A percentile compares a stretch with the other conserved stretches of the same genome.
Conservation (phyloP, 768 basidiomycete genomes). For the Auricularia sp. region DNA sequence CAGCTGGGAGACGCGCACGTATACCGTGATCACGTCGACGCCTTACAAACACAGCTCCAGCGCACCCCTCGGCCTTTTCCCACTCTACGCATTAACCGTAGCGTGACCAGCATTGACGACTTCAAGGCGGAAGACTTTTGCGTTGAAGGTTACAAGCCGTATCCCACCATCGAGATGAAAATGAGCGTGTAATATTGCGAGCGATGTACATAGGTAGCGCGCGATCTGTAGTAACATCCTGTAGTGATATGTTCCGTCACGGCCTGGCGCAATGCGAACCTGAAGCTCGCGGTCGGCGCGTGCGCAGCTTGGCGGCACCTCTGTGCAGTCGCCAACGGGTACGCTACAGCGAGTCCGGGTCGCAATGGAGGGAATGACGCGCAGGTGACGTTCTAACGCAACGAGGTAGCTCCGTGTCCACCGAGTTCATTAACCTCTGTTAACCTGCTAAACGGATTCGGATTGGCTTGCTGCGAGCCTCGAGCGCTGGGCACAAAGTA, state of each 20-base stretch:
- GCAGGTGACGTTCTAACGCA: background rate
- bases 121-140: slow-evolving; percentile 73
- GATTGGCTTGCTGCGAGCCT: slow-evolving; percentile 8
- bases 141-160: slow-evolving; percentile 78
- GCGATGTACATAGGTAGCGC: no score
- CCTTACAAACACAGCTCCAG: slow-evolving; percentile 72
- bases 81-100: slow-evolving; percentile 60
- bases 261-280: no score
- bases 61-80: slow-evolving; percentile 79
- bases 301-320: no score
- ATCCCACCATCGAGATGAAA: slow-evolving; percentile 84
- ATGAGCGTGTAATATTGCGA: slow-evolving; percentile 64
- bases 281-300: no score
- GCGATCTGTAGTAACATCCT: background rate
- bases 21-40: slow-evolving; percentile 83
- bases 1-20: slow-evolving; percentile 98
- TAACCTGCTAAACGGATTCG: slow-evolving; percentile 9
- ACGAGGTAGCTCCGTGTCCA: no score
- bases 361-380: background rate
- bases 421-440: background rate
- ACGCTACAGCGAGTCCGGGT: background rate
- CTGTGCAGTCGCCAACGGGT: background rate
- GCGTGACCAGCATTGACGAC: slow-evolving; percentile 65
- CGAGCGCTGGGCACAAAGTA: slow-evolving; percentile 4
- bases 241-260: background rate